Percentiles rank a stretch among this genome's conserved stretches.
Conservation (phyloP, 2,329 filamentous ascomycete genomes). For the Ascochyta viciae-villosae region DNA sequence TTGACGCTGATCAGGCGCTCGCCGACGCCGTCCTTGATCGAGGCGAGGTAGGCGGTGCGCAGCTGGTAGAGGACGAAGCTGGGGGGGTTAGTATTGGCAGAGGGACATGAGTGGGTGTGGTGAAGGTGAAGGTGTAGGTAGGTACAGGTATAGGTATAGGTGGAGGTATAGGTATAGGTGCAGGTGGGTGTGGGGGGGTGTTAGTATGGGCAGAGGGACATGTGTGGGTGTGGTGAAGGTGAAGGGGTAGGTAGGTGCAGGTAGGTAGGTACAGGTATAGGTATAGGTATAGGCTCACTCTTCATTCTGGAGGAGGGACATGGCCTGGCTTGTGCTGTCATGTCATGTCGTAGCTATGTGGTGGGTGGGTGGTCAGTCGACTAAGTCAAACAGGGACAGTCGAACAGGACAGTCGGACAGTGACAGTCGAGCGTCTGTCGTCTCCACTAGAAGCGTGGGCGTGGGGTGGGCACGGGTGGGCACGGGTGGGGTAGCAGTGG, state of each 20-base stretch:
- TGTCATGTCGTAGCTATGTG: slow-evolving; percentile 11
- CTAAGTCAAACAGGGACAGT: too few species aligned
- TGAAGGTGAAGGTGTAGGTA: too few species aligned
- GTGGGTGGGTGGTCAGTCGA: too few species aligned
- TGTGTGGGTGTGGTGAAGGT: too few species aligned
- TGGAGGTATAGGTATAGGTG: too few species aligned
- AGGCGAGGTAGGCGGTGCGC: slow-evolving; percentile 78
- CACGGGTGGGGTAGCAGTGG: slow-evolving; percentile 13
- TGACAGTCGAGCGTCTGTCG: too few species aligned
- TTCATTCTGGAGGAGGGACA: slow-evolving; percentile 56
- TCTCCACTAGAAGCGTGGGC: background rate
- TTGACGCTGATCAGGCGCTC: slow-evolving; percentile 85
- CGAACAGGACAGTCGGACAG: too few species aligned
- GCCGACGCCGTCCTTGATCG: slow-evolving; percentile 83
- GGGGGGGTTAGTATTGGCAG: slow-evolving; percentile 23
- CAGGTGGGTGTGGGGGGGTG: too few species aligned
- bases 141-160: too few species aligned
- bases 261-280: too few species aligned
- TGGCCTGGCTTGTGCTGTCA: slow-evolving; percentile 34
- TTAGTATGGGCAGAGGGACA: too few species aligned
- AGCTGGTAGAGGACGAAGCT: slow-evolving; percentile 85
- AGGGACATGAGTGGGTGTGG: background rate
- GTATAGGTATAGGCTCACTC: slow-evolving; percentile 41
- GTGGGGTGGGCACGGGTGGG: background rate
- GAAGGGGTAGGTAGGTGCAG: too few species aligned